phyloP scores from a whole-genome alignment of 805 yeast genomes.

The Myxozyma udenii region DNA sequence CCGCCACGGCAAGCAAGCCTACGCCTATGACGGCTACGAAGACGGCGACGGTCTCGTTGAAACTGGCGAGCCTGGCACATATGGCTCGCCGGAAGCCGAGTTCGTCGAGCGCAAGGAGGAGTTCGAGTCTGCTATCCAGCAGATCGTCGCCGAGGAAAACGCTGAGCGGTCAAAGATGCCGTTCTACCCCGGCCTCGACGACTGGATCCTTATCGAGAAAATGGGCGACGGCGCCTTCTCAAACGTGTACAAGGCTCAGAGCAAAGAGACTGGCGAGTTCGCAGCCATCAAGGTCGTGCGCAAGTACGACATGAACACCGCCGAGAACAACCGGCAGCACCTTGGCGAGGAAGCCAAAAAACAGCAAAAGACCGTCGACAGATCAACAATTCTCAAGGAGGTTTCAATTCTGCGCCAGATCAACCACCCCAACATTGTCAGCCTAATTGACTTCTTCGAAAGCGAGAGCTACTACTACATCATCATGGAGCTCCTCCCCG shows the following conservation, averaged over 20 bases:
- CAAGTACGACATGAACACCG: conserved; percentile 44
- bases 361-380: conserved; percentile 29
- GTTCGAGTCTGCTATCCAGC: conserved; percentile 40
- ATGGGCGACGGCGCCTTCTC: conserved; percentile 82
- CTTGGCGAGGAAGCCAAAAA: conserved; percentile 26
- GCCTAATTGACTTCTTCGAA: conserved; percentile 54
- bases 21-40: conserved; percentile 21
- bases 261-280: conserved; percentile 42
- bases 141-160: conserved; percentile 43
- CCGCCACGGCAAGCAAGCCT: conserved; percentile 62
- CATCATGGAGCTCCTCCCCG: conserved; percentile 64
- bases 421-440: conserved; percentile 59
- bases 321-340: conserved; percentile 18
- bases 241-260: conserved; percentile 69
- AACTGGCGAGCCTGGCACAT: conserved; percentile 1
- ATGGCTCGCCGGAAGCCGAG: conserved; percentile 4
- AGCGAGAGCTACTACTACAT: conserved; percentile 54
- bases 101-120: conserved; percentile 32
- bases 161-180: conserved; percentile 38
- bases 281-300: conserved; percentile 77
- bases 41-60: conserved; percentile 3
- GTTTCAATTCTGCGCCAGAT: conserved; percentile 68
- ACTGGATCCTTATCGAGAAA: conserved; percentile 40
- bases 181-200: conserved; percentile 42
- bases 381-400: conserved; percentile 62